phyloP scores from a whole-genome alignment of 306 rosid species.

The Vigna reflexopilosa region DNA sequence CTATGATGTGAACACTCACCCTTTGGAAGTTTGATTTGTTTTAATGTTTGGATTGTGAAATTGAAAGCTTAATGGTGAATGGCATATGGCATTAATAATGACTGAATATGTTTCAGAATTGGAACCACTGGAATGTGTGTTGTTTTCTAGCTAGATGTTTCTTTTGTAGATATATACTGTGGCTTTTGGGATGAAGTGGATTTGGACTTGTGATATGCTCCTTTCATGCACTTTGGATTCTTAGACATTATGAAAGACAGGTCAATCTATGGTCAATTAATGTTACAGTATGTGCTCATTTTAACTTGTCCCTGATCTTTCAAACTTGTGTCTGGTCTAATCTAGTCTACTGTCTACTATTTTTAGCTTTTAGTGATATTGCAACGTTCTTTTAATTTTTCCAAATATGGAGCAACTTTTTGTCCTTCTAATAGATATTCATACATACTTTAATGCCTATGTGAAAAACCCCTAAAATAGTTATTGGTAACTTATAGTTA shows the following conservation, averaged over 20 bases:
- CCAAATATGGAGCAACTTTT: not conserved
- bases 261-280: conserved; percentile 7
- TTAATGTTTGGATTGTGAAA: not conserved
- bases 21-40: not conserved
- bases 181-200: not conserved
- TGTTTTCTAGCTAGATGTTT: not conserved
- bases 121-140: conserved; percentile 39
- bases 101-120: conserved; percentile 14
- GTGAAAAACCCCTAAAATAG: too few relatives aligned
- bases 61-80: conserved; percentile 28
- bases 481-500: too few relatives aligned
- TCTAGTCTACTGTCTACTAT: not conserved
- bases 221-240: conserved; percentile 11
- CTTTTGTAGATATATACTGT: conserved; percentile 2
- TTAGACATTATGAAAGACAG: not conserved
- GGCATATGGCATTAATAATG: conserved; percentile 20
- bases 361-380: not conserved
- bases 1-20: conserved; percentile 23
- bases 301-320: not conserved
- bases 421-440: not conserved
- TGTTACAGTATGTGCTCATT: conserved; percentile 10
- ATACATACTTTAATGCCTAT: not conserved
- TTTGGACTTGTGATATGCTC: not conserved
- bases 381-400: not conserved
- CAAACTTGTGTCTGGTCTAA: not conserved